Base-by-base conservation (phyloP, 2,329 filamentous ascomycete species). In the Tolypocladium pustulatum region DNA sequence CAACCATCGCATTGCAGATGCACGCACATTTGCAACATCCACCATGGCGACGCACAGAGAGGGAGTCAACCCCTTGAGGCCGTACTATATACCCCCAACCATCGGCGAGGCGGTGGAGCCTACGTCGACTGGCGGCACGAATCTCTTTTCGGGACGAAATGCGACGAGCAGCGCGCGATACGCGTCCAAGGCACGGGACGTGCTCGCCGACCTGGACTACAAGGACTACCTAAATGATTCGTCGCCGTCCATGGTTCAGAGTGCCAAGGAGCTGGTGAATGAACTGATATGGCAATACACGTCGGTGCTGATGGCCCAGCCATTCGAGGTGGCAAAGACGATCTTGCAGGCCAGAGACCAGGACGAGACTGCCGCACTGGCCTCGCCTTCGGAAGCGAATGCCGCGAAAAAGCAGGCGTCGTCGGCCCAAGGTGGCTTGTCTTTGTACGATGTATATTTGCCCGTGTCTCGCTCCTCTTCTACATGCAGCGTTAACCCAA, bases 311-410 rank as follows among this genome's bases (percentile, higher is more conserved):
- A 86, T 96, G 70, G 89, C 91, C 57, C 94, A 99, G 75, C 94
- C 94, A 17, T 97, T 99, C 72, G 94, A 97, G 78, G 92, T 97
- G 59, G 91, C 93, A 68, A 97, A 97, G 81, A 94, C 88, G 17
- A 84, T 97, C 58, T 76, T 99, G 65, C 94, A 99, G 75, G 85
- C 91, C 56, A 84, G 81, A 63, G 75, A 73, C 62, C 82, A 86
- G 66, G 81, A 82, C 64, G 78, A 78, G 57, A 65, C 75, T 40
- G 77, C 76, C 46, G 61, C 65, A 12, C 56, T 69, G 41, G 59
- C 64, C 20, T 59, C 65, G 22, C 61, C 63, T n/a, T 55, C 58
- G 32, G 65, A 68, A 38, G 66, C 62, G 17, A 68, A 69, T 49
- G 57, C 58, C 9, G 62, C 54, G 55, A 61, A 57, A 67, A 74